phyloP scores from a whole-genome alignment of 371 early-diverging fungal species.

The Basidiobolus meristosporus region DNA sequence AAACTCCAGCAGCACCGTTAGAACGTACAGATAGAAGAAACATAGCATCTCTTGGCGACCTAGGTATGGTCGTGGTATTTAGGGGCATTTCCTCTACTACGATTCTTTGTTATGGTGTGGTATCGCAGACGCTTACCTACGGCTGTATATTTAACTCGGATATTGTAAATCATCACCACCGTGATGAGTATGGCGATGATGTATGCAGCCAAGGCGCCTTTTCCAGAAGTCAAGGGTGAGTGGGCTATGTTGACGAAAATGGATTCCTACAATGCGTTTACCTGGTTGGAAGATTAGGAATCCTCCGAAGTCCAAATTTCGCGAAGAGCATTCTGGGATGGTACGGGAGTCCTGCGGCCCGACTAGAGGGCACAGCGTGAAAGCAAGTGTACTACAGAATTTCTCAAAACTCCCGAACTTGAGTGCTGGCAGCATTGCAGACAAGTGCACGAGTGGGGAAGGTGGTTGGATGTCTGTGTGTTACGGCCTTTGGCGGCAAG shows the following conservation, averaged over 20 bases:
- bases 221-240: neutral
- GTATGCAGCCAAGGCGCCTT: slow-evolving; percentile 70
- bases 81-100: neutral
- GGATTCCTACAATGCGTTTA: slow-evolving; percentile 19
- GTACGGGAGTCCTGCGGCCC: slow-evolving; percentile 41
- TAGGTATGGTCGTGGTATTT: slow-evolving; percentile 6
- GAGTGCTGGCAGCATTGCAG: neutral
- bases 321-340: slow-evolving; percentile 81
- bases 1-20: slow-evolving; percentile 67
- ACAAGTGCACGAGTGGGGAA: no score
- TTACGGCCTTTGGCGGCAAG: no score
- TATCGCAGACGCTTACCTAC: slow-evolving; percentile 79
- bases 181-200: slow-evolving; percentile 88
- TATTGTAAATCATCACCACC: slow-evolving; percentile 90
- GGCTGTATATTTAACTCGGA: slow-evolving; percentile 91
- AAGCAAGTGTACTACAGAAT: slow-evolving; percentile 63
- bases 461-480: no score
- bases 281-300: slow-evolving; percentile 80
- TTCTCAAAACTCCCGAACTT: slow-evolving; percentile 66
- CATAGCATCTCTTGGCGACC: slow-evolving; percentile 92
- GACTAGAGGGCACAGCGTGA: slow-evolving; percentile 79
- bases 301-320: slow-evolving; percentile 68
- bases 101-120: neutral
- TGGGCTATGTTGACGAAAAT: no score
- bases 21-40: slow-evolving; percentile 89